Evolutionary conservation across 257 asterid species (phyloP).

Genomic region (Schizonepeta tenuifolia): DNA sequence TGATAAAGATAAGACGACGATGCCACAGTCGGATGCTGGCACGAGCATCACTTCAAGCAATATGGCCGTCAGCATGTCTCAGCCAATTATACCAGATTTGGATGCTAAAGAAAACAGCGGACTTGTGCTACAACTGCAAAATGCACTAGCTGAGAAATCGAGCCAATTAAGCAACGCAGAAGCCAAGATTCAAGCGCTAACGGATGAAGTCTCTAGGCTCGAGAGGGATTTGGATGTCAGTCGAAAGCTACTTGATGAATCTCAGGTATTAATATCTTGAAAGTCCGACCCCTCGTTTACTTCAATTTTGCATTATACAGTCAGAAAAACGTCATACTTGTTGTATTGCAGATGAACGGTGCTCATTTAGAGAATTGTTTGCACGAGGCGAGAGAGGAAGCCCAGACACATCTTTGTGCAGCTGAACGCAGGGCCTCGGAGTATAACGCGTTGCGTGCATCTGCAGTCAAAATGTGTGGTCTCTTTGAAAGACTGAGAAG

Average conservation of each 20-base stretch:
- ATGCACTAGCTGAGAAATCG: slow-evolving; percentile 61
- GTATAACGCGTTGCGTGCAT: slow-evolving; percentile 67
- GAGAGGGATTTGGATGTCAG: slow-evolving; percentile 66
- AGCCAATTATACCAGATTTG: slow-evolving; percentile 43
- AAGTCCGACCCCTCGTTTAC: not conserved
- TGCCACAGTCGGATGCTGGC: slow-evolving; percentile 44
- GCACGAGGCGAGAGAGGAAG: slow-evolving; percentile 92
- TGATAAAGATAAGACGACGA: slow-evolving; percentile 53
- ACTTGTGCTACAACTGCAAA: slow-evolving; percentile 53
- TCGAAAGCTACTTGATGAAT: slow-evolving; percentile 79
- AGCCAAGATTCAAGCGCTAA: slow-evolving; percentile 50
- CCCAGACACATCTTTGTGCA: slow-evolving; percentile 82
- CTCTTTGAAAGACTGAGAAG: slow-evolving; percentile 78
- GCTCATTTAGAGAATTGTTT: slow-evolving; percentile 87
- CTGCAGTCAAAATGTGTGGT: slow-evolving; percentile 74
- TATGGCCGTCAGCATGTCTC: slow-evolving; percentile 73
- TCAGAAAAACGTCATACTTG: not conserved
- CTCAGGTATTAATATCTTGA: slow-evolving; percentile 69
- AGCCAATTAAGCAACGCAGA: slow-evolving; percentile 62
- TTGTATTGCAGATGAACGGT: slow-evolving; percentile 74
- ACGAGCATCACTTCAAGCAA: slow-evolving; percentile 51
- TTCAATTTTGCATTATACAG: not conserved
- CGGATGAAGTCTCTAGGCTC: slow-evolving; percentile 63
- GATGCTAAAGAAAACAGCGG: slow-evolving; percentile 44
- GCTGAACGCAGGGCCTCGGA: slow-evolving; percentile 79